Base-by-base conservation (phyloP, 371 early-diverging fungal species). In the Rhizopus arrhizus region DNA sequence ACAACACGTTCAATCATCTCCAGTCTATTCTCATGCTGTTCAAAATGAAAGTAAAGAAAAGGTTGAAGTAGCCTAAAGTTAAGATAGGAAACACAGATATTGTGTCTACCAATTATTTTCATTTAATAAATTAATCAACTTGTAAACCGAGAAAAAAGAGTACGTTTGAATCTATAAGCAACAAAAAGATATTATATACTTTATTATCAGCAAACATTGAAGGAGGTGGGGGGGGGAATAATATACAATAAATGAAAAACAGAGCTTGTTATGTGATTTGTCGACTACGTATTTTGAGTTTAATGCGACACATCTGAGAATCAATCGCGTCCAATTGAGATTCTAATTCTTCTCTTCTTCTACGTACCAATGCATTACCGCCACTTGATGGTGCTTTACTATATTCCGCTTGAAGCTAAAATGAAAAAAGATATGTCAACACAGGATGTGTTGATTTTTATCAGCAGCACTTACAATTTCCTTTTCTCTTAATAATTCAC, bases 351-450 rank as follows among this genome's bases (percentile, higher is more conserved):
- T 84, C 85, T 47, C 74, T 73, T 58, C 81, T 72, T 65, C 82
- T 67, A 31, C 85, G 75, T 7, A 76, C 66, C 54, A 77, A 62
- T 2, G 81, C 78, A 55, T 82, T 81, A 2, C 83, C 83, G 31
- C 85, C 85, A 42, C 77, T 72, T n/a, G 77, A 61, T 29, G 85
- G 85, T 16, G 81, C 75, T 65, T 82, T 82, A 59, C 82, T 82
- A 53, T 82, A 70, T 43, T 81, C 83, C 15, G 80, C 77, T 70
- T 48, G 48, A 48, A 48, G 48, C 48, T 48, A 48, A 28, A 48
- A 22, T 28, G 1, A 29, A 29, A 48, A 48, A 8, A 28, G 29
- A 9, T 69, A 4, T 11, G 10, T 29, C 28, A 29, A 5, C 3
- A 29, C 7, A 28, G 9, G 8, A 8, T 8, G 4, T 9, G 7